phyloP scores from a whole-genome alignment of 225 moss, liverwort and hornwort species.

The Asterella californica region DNA sequence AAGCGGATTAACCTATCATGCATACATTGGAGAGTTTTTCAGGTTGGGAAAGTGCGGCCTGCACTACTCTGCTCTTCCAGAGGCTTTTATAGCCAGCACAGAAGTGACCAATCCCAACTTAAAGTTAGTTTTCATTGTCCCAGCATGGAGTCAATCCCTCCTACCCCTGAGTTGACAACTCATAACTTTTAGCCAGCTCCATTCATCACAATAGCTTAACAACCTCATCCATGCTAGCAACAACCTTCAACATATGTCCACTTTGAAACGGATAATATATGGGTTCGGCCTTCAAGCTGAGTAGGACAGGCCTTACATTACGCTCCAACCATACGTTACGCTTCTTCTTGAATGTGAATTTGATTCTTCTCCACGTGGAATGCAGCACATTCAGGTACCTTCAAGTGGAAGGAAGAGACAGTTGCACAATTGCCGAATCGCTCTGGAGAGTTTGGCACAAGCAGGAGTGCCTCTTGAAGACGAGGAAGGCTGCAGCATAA shows the following conservation, averaged over 20 bases:
- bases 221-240: background rate
- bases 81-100: conserved; percentile 9
- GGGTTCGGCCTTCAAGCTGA: background rate
- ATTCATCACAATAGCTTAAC: background rate
- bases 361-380: background rate
- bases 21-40: conserved; percentile 32
- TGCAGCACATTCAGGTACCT: conserved; percentile 51
- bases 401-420: conserved; percentile 60
- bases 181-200: background rate
- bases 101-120: background rate
- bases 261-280: too few species aligned
- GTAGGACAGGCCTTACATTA: background rate
- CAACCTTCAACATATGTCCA: background rate
- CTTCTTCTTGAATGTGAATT: background rate
- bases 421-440: conserved; percentile 62
- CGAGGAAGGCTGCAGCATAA: conserved; percentile 54
- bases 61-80: conserved; percentile 6
- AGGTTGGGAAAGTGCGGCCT: conserved; percentile 32
- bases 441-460: conserved; percentile 55
- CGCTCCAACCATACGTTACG: background rate
- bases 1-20: conserved; percentile 28
- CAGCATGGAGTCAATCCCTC: background rate
- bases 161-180: background rate
- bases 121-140: background rate
- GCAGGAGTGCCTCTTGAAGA: conserved; percentile 73